phyloP scores from a whole-genome alignment of 176 grass and related monocot genomes.

The Cenchrus americanus region DNA sequence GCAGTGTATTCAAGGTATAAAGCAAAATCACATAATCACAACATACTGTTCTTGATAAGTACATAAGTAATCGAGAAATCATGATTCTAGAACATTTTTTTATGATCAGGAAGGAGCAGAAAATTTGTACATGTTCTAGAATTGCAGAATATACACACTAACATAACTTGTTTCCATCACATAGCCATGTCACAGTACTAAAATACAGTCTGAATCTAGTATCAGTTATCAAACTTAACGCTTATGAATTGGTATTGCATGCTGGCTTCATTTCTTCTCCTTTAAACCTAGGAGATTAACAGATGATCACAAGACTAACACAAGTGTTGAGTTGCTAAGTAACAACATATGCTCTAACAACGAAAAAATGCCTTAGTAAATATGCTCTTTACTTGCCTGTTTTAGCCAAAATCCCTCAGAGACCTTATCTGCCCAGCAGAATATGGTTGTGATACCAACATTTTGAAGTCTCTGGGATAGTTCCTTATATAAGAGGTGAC shows the following conservation, averaged over 20 bases:
- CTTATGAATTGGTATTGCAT: neutral
- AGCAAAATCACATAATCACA: slow-evolving; percentile 34
- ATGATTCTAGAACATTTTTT: neutral
- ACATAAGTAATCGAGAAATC: neutral
- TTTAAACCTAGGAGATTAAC: neutral
- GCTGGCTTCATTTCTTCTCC: neutral
- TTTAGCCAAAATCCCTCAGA: slow-evolving; percentile 96
- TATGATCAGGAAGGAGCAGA: neutral
- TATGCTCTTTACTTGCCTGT: slow-evolving; percentile 61
- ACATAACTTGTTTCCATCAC: neutral
- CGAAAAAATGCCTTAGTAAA: neutral
- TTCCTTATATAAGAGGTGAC: slow-evolving; percentile 69
- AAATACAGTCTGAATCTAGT: slow-evolving; percentile 15
- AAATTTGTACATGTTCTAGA: slow-evolving; percentile 16
- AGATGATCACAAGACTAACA: neutral
- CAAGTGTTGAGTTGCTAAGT: slow-evolving; percentile 13
- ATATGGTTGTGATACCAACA: slow-evolving; percentile 74
- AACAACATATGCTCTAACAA: slow-evolving; percentile 6
- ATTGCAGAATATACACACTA: slow-evolving; percentile 12
- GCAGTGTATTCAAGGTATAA: slow-evolving; percentile 37
- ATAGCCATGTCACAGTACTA: neutral
- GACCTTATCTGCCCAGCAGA: slow-evolving; percentile 83
- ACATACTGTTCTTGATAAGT: slow-evolving; percentile 18
- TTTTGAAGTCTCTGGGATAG: slow-evolving; percentile 81
- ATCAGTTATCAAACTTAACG: neutral